These are phyloP conservation scores for Colletotrichum lentis DNA, from an alignment of 2,329 filamentous ascomycete species.

Conservation along the genomic window DNA sequence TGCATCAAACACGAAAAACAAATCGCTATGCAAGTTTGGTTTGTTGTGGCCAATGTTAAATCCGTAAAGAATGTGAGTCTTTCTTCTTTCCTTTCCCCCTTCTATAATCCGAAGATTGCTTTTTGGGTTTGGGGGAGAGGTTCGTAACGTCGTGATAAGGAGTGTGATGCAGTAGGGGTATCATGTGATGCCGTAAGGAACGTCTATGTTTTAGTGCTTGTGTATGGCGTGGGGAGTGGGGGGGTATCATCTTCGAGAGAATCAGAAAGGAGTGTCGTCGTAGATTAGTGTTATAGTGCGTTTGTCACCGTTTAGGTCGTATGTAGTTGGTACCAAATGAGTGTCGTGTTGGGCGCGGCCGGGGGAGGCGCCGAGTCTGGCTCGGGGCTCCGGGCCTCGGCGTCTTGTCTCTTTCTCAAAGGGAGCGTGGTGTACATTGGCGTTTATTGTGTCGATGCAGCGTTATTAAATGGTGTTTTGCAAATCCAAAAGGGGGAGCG, in stretches of 20 bases:
- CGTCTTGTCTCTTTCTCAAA: slow-evolving; percentile 41
- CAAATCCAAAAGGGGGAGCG: slow-evolving; percentile 37
- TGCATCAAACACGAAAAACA: slow-evolving; percentile 48
- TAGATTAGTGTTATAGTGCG: slow-evolving; percentile 14
- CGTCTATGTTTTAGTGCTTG: slow-evolving; percentile 22
- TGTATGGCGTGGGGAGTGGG: slow-evolving; percentile 16
- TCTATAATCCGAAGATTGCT: slow-evolving; percentile 32
- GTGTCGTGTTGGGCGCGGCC: slow-evolving; percentile 44
- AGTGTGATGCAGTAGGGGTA: slow-evolving; percentile 48
- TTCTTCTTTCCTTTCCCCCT: slow-evolving; percentile 15
- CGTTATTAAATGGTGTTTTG: slow-evolving; percentile 42
- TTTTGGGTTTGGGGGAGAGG: slow-evolving; percentile 43
- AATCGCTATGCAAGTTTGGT: slow-evolving; percentile 65
- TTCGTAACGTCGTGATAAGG: slow-evolving; percentile 47
- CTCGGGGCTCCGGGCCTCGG: slow-evolving; percentile 40
- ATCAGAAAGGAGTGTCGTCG: slow-evolving; percentile 45
- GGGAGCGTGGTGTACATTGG: slow-evolving; percentile 49
- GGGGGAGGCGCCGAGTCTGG: slow-evolving; percentile 32
- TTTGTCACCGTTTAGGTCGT: slow-evolving; percentile 19
- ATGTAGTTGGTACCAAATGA: slow-evolving; percentile 47
- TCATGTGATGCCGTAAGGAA: slow-evolving; percentile 37
- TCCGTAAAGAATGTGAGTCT: slow-evolving; percentile 37
- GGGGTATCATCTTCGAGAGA: slow-evolving; percentile 49
- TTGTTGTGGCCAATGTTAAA: slow-evolving; percentile 45
- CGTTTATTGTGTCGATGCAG: slow-evolving; percentile 45